A percentile compares a stretch with the other conserved stretches of the same genome.
Conservation (phyloP, 257 asterid species). For the Lithospermum erythrorhizon region DNA sequence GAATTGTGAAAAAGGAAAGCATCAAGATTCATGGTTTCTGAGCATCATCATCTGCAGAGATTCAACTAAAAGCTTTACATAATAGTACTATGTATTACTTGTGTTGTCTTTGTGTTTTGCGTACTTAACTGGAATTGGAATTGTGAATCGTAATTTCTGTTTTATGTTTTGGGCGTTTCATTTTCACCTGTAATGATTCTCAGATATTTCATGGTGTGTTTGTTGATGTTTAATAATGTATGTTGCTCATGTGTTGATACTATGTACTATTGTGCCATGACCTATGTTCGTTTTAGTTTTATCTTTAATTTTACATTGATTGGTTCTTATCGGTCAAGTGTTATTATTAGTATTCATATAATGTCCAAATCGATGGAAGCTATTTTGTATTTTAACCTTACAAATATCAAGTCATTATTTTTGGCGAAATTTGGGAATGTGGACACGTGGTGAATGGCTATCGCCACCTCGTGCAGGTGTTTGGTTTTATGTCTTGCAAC, state of each 20-base stretch:
- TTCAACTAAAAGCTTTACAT: slow-evolving; percentile 1
- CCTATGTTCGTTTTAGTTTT: no score
- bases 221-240: not conserved
- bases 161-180: slow-evolving; percentile 4
- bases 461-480: no score
- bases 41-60: slow-evolving; percentile 2
- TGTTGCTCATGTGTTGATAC: not conserved
- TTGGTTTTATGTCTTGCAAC: no score
- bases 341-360: no score
- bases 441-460: no score
- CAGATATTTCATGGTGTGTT: not conserved
- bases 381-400: no score
- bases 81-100: not conserved
- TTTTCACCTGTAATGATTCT: slow-evolving; percentile 1
- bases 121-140: not conserved
- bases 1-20: slow-evolving; percentile 38
- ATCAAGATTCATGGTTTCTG: slow-evolving; percentile 51
- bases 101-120: not conserved
- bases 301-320: no score
- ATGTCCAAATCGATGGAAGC: no score
- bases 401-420: no score
- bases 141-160: not conserved
- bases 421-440: no score
- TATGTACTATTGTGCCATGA: not conserved
- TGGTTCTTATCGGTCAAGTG: no score